Base-by-base conservation (phyloP, 2,329 filamentous ascomycete genomes). In the Fusarium subtropicale region DNA sequence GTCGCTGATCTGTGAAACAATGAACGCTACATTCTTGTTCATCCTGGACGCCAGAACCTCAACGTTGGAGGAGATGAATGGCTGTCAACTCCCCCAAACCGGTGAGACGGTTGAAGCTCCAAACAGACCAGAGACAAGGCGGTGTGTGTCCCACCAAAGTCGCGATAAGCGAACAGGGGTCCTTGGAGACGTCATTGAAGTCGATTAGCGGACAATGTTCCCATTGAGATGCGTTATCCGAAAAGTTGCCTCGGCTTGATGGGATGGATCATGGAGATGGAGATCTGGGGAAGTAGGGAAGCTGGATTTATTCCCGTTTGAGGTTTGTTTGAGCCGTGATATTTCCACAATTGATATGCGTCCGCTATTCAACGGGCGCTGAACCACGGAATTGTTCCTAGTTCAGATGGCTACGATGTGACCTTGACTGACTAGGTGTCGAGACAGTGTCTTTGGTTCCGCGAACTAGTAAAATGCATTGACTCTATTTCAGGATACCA, bases 141-240 rank as follows among this genome's bases (percentile, higher is more conserved):
- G 59, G 56, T 62, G 46, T 60, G 42, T 20, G 33, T 34, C 28
- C 44, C 44, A 5, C 56, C 26, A 33, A 46, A 57, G 39, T 56
- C 47, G 47, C 30, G 41, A 41, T 46, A 56, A 42, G 44, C 54
- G 54, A 59, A 7, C 30, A 22, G 30, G 36, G 36, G 26, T 30
- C 24, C 41, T 24, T 16, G 11, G 33, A 28, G 45, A 64, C 26
- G 60, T 24, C 50, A 57, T 30, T 42, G 16, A 41, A 31, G 45
- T 24, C 20, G 13, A 26, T 31, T 36, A 36, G 39, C 47, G 57
- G 28, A 30, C 33, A 22, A 16, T 2, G 6, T 36, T 41, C 4
- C 10, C n/a, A 30, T 60, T 33, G 20, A 46, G 44, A 7, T 46
- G n/a, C 18, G 8, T 31, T 20, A 42, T 20, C 42, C 18, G 18